Evolutionary conservation across 345 rosid genomes (phyloP).

Genomic region (Combretum micranthum): DNA sequence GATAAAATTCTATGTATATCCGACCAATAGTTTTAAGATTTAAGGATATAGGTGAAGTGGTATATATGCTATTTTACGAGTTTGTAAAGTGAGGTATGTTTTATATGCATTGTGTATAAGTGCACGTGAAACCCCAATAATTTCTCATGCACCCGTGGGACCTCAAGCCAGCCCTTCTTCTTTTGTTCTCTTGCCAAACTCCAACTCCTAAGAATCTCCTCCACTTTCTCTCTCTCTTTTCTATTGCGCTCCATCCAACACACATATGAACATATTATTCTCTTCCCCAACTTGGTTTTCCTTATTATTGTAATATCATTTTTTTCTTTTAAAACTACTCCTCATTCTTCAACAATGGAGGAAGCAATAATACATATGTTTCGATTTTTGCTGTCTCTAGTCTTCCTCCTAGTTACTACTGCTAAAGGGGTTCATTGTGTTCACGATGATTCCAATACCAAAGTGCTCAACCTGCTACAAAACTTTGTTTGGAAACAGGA

Average conservation of each 20-base stretch:
- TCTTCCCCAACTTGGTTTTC: too few relatives aligned
- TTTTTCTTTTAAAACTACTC: too few relatives aligned
- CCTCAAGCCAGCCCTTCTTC: conserved; percentile 38
- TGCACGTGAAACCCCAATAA: conserved; percentile 72
- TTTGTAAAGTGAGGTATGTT: too few relatives aligned
- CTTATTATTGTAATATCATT: too few relatives aligned
- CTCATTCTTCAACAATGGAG: conserved; percentile 15
- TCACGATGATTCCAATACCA: conserved; percentile 13
- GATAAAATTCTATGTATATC: too few relatives aligned
- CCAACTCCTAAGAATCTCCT: conserved; percentile 34
- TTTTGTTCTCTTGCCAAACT: conserved; percentile 50
- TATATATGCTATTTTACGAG: too few relatives aligned
- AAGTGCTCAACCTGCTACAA: conserved; percentile 31
- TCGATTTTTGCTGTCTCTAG: conserved; percentile 4
- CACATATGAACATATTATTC: too few relatives aligned
- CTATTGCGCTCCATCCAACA: neutral
- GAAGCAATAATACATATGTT: neutral
- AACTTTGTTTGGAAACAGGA: conserved; percentile 6
- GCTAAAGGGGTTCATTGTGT: conserved; percentile 15
- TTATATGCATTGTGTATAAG: neutral
- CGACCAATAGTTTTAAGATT: too few relatives aligned
- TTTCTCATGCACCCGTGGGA: conserved; percentile 50
- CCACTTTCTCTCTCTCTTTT: conserved; percentile 2
- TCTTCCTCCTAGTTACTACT: conserved; percentile 6
- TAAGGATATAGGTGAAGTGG: too few relatives aligned